A percentile compares a stretch with the other conserved stretches of the same genome.
Conservation (phyloP, 2,329 filamentous ascomycete genomes). For the Macroventuria anomochaeta region DNA sequence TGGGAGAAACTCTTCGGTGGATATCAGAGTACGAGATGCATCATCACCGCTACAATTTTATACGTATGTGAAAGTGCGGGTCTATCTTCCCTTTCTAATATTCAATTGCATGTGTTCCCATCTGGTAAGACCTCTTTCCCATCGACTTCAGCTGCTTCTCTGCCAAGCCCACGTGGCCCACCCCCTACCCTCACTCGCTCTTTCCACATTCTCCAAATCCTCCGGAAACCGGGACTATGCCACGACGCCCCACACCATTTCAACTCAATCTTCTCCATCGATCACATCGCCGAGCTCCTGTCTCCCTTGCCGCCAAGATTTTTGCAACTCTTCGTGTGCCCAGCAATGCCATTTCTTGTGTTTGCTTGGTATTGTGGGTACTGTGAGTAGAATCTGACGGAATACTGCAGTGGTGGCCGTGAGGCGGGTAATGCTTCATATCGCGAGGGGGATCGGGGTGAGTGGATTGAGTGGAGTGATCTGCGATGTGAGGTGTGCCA, state of each 20-base stretch:
- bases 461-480: neutral
- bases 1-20: no score
- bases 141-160: neutral
- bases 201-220: neutral
- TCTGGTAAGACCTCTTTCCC: neutral
- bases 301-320: neutral
- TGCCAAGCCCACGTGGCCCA: constrained; percentile 15
- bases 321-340: neutral
- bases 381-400: neutral
- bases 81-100: no score
- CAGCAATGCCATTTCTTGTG: neutral
- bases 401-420: neutral
- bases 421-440: neutral
- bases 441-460: neutral
- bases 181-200: neutral
- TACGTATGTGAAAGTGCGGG: no score
- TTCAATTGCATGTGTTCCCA: no score
- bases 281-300: neutral
- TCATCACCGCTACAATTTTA: no score
- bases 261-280: neutral
- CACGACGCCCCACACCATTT: neutral
- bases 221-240: constrained; percentile 2
- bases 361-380: neutral
- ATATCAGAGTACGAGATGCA: no score
- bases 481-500: neutral